Conservation (phyloP, 176 grass and related monocot genomes). For the Carex scoparia region DNA sequence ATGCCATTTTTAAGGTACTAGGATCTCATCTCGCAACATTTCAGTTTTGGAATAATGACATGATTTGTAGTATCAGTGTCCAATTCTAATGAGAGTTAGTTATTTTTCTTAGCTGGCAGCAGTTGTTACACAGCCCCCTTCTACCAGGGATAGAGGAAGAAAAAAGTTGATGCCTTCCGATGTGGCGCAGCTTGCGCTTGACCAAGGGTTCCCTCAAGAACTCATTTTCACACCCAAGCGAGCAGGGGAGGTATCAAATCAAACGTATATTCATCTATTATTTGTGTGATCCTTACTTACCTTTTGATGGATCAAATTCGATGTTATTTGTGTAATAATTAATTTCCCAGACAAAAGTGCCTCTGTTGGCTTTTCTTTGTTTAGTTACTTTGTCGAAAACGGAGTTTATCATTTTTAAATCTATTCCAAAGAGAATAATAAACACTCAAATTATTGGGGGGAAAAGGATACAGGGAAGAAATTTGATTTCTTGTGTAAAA, state of each 20-base stretch:
- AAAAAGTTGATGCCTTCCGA: constrained; percentile 59
- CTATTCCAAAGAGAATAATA: not conserved
- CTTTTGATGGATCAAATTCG: not conserved
- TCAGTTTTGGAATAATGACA: no score
- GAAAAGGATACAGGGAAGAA: not conserved
- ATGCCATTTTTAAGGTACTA: constrained; percentile 48
- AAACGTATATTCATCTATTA: not conserved
- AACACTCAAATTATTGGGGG: not conserved
- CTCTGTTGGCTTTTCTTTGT: not conserved
- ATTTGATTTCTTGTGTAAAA: not conserved
- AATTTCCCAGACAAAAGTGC: not conserved
- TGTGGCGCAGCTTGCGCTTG: constrained; percentile 60
- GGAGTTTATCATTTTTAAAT: not conserved
- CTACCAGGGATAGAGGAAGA: constrained; percentile 56
- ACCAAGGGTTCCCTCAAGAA: constrained; percentile 54
- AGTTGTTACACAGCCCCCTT: constrained; percentile 69
- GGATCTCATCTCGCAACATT: no score
- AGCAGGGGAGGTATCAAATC: constrained; percentile 46
- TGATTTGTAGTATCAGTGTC: not conserved
- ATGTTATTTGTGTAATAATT: not conserved
- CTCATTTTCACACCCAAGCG: constrained; percentile 73
- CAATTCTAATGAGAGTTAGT: not conserved
- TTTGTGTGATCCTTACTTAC: not conserved
- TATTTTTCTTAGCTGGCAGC: constrained; percentile 41
- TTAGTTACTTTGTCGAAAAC: not conserved